phyloP scores from a whole-genome alignment of 345 rosid species.

The Pugionium dolabratum region DNA sequence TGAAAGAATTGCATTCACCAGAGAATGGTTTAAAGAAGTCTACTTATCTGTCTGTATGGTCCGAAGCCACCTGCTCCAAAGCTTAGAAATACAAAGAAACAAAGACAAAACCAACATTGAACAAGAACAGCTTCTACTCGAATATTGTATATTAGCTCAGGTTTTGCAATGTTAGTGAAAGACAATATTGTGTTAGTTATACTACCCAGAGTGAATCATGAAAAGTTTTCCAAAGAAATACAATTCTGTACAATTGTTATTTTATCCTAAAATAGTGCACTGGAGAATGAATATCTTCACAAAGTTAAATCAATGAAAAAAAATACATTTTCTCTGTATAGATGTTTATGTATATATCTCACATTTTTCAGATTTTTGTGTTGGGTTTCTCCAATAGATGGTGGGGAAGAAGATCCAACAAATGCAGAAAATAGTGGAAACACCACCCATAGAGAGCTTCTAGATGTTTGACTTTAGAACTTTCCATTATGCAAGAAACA shows the following conservation, averaged over 20 bases:
- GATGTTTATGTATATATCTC: too few species aligned
- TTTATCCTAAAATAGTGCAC: too few species aligned
- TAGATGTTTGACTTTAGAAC: slow-evolving; percentile 56
- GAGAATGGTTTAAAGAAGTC: slow-evolving; percentile 50
- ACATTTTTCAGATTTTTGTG: background rate
- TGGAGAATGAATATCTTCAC: too few species aligned
- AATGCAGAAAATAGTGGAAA: slow-evolving; percentile 45
- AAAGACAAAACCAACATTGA: background rate
- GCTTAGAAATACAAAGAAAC: slow-evolving; percentile 40
- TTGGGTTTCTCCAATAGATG: slow-evolving; percentile 37
- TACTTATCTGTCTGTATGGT: slow-evolving; percentile 72
- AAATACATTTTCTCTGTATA: too few species aligned
- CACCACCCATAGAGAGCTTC: slow-evolving; percentile 42
- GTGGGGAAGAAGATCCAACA: slow-evolving; percentile 35
- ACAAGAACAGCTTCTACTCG: too few species aligned
- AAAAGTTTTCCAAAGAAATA: too few species aligned
- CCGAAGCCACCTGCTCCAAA: slow-evolving; percentile 45
- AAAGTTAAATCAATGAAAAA: background rate
- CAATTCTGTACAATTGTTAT: too few species aligned
- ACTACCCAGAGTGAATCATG: too few species aligned
- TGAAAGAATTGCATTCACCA: slow-evolving; percentile 59
- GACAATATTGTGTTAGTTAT: too few species aligned
- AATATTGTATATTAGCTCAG: too few species aligned
- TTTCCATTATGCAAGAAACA: slow-evolving; percentile 38
- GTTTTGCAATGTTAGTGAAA: too few species aligned